phyloP scores from a whole-genome alignment of 2,329 filamentous ascomycete genomes.

The Scytalidium sp. region DNA sequence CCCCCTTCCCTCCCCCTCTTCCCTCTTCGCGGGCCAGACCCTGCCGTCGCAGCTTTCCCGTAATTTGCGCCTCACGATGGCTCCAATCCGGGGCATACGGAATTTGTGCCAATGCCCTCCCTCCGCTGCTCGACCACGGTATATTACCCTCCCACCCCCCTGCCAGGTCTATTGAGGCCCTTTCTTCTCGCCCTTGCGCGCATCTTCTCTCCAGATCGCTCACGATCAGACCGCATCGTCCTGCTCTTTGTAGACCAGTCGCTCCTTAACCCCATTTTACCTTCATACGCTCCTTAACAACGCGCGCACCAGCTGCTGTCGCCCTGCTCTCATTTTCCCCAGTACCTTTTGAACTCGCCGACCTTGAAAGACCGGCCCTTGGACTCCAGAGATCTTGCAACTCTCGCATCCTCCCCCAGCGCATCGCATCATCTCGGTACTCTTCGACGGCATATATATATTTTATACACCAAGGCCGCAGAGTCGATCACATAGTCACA shows the following conservation, averaged over 20 bases:
- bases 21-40: not conserved
- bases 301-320: slow-evolving; percentile 19
- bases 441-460: no score
- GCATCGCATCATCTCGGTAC: no score
- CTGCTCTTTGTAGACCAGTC: slow-evolving; percentile 2
- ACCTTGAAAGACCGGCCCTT: no score
- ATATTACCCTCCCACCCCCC: slow-evolving; percentile 3
- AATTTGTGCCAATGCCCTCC: no score
- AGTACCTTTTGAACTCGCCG: slow-evolving; percentile 3
- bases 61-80: not conserved
- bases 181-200: slow-evolving; percentile 5
- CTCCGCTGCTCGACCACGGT: not conserved
- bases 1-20: not conserved
- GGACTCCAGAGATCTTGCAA: slow-evolving; percentile 1
- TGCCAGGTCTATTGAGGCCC: slow-evolving; percentile 13
- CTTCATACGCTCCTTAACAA: slow-evolving; percentile 12
- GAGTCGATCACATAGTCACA: not conserved
- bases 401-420: slow-evolving; percentile 4
- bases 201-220: not conserved
- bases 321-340: slow-evolving; percentile 3
- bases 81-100: no score
- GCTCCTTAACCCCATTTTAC: slow-evolving; percentile 5
- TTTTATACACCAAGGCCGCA: no score
- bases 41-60: not conserved
- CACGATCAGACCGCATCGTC: no score